phyloP scores from a whole-genome alignment of 805 yeast genomes.

The Candida sphagnicola region DNA sequence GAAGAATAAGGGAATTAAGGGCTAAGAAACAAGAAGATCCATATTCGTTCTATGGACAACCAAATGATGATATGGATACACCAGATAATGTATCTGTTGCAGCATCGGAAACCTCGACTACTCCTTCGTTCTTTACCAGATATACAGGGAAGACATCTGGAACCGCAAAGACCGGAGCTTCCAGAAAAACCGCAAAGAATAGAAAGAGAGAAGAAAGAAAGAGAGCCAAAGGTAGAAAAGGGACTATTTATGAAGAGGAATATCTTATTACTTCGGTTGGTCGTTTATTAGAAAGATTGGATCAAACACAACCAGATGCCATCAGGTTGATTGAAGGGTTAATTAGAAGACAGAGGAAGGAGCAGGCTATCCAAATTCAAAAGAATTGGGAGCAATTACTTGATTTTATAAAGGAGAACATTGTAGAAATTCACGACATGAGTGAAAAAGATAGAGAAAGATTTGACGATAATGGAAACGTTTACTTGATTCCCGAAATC shows the following conservation, averaged over 20 bases:
- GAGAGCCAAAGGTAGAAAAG: constrained; percentile 95
- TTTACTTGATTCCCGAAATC: constrained; percentile 71
- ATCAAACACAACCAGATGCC: constrained; percentile 73
- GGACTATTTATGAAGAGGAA: constrained; percentile 96
- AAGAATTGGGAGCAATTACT: constrained; percentile 57
- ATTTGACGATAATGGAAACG: constrained; percentile 81
- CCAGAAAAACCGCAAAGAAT: constrained; percentile 88
- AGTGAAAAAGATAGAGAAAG: constrained; percentile 87
- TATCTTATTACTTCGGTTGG: constrained; percentile 86
- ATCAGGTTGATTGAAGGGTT: constrained; percentile 68
- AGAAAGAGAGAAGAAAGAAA: constrained; percentile 93
- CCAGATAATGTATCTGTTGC: constrained; percentile 95
- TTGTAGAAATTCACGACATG: constrained; percentile 73
- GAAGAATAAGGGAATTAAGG: constrained; percentile 79
- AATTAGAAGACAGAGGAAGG: constrained; percentile 64
- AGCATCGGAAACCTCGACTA: constrained; percentile 88
- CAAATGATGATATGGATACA: constrained; percentile 55
- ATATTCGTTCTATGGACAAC: constrained; percentile 71
- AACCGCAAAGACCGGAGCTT: constrained; percentile 94
- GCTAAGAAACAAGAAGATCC: constrained; percentile 82
- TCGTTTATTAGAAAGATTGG: constrained; percentile 78
- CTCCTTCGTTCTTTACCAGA: constrained; percentile 89
- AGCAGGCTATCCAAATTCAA: constrained; percentile 82
- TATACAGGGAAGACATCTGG: constrained; percentile 96
- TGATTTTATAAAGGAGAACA: constrained; percentile 51